Evolutionary conservation across 352 stramenopile genomes (phyloP).

Genomic region (Globisporangium rhizosaccharum): DNA sequence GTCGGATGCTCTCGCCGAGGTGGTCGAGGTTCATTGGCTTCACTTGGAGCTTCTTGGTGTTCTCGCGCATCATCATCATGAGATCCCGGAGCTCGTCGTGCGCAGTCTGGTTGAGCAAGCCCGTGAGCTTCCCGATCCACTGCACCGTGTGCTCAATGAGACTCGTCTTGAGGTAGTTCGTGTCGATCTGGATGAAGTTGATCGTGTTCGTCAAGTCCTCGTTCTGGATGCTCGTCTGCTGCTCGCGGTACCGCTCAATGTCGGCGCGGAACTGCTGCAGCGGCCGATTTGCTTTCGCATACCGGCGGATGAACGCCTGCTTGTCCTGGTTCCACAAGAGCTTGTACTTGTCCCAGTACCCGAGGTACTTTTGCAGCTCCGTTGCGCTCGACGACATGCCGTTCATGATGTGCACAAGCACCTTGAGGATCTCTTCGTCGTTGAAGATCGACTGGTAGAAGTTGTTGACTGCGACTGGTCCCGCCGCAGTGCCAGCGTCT

Average conservation of each 20-base stretch:
- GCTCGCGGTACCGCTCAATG: constrained; percentile 88
- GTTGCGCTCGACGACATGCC: constrained; percentile 92
- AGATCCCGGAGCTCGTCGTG: constrained; percentile 83
- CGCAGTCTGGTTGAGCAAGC: constrained; percentile 89
- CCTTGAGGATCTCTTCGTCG: constrained; percentile 94
- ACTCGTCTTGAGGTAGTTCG: constrained; percentile 88
- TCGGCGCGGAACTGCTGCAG: constrained; percentile 91
- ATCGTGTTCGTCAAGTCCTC: constrained; percentile 91
- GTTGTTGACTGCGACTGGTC: constrained; percentile 29
- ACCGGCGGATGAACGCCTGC: constrained; percentile 93
- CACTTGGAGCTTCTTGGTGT: constrained; percentile 75
- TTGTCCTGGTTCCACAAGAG: constrained; percentile 93
- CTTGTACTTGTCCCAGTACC: constrained; percentile 95
- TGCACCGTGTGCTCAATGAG: constrained; percentile 91
- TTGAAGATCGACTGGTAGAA: constrained; percentile 95
- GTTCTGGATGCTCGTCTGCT: constrained; percentile 89
- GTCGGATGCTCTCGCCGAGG: constrained; percentile 87
- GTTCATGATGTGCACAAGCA: constrained; percentile 95
- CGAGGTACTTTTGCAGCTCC: constrained; percentile 93
- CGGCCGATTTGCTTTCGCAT: constrained; percentile 92
- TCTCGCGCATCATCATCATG: constrained; percentile 86
- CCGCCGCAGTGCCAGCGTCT: neutral
- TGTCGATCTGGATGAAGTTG: constrained; percentile 95
- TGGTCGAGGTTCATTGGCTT: constrained; percentile 89
- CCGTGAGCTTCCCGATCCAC: constrained; percentile 91